A percentile compares a stretch with the other conserved stretches of the same genome.
These are phyloP conservation scores for Backusella westeae DNA, from an alignment of 192 early-diverging fungal species.

Conservation along the genomic window DNA sequence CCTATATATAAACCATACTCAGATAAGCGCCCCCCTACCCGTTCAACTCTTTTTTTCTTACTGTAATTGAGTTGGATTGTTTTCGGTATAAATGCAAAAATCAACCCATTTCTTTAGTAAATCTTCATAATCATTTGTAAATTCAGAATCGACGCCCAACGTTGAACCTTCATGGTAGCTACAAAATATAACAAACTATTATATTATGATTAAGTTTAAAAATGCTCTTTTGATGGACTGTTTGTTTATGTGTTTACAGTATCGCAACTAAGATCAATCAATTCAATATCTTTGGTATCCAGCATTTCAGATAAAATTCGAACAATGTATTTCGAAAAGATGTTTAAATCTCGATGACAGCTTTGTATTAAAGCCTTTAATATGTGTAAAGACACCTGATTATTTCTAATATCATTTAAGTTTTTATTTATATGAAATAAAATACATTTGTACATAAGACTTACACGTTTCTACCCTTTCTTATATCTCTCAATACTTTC, in stretches of 20 bases:
- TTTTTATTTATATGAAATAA: neutral
- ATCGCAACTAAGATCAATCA: slow-evolving; percentile 56
- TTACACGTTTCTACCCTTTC: slow-evolving; percentile 59
- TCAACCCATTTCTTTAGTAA: slow-evolving; percentile 55
- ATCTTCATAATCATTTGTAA: slow-evolving; percentile 54
- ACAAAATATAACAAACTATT: slow-evolving; percentile 72
- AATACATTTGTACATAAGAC: slow-evolving; percentile 3
- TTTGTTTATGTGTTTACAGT: slow-evolving; percentile 40
- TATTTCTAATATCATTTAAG: slow-evolving; percentile 45
- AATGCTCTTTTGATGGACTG: neutral
- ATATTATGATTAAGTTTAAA: neutral
- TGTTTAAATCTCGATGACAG: slow-evolving; percentile 73
- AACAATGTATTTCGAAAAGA: slow-evolving; percentile 83
- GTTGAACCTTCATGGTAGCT: slow-evolving; percentile 66
- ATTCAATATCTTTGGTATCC: slow-evolving; percentile 53
- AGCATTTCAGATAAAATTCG: slow-evolving; percentile 61
- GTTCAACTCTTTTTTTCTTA: slow-evolving; percentile 6
- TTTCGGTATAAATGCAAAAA: slow-evolving; percentile 32
- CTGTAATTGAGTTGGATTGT: slow-evolving; percentile 17
- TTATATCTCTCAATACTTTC: slow-evolving; percentile 65
- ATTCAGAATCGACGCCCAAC: slow-evolving; percentile 66
- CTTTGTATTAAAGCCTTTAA: slow-evolving; percentile 66
- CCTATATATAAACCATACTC: neutral
- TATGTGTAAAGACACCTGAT: slow-evolving; percentile 71
- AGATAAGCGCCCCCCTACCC: neutral